Evolutionary conservation across 164 flowering plant species (phyloP).

Genomic region (Brasenia schreberi): DNA sequence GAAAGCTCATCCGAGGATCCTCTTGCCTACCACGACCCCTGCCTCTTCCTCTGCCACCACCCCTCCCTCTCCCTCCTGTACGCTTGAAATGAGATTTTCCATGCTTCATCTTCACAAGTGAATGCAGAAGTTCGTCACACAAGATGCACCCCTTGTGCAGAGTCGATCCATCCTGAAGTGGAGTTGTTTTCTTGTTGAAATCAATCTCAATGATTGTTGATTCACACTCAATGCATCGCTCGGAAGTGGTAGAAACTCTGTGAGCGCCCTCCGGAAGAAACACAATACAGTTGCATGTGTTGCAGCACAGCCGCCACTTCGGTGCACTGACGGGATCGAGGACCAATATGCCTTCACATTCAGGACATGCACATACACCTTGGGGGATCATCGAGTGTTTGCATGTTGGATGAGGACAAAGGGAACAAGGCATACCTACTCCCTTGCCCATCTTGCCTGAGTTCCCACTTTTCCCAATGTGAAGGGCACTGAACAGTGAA

Average conservation of each 20-base stretch:
- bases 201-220: conserved; percentile 75
- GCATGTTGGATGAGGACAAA: conserved; percentile 94
- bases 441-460: conserved; percentile 54
- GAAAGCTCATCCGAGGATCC: conserved; percentile 89
- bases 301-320: conserved; percentile 86
- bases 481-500: conserved; percentile 33
- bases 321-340: conserved; percentile 93
- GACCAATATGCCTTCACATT: conserved; percentile 80
- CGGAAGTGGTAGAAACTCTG: conserved; percentile 55
- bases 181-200: conserved; percentile 88
- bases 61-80: conserved; percentile 28
- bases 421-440: conserved; percentile 90
- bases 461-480: conserved; percentile 11
- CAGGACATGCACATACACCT: conserved; percentile 98
- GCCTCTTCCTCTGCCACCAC: conserved; percentile 38
- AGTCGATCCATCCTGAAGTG: conserved; percentile 74
- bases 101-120: conserved; percentile 78
- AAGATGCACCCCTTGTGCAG: conserved; percentile 71
- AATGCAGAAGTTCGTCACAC: conserved; percentile 87
- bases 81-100: conserved; percentile 58
- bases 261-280: conserved; percentile 88
- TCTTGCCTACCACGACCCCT: conserved; percentile 28
- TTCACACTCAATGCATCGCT: conserved; percentile 68
- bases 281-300: conserved; percentile 83
- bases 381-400: conserved; percentile 71